Evolutionary conservation across 2,329 filamentous ascomycete genomes (phyloP), one percentile per base, ranked within the genome.

Genomic region (Stromatinia cepivora): DNA sequence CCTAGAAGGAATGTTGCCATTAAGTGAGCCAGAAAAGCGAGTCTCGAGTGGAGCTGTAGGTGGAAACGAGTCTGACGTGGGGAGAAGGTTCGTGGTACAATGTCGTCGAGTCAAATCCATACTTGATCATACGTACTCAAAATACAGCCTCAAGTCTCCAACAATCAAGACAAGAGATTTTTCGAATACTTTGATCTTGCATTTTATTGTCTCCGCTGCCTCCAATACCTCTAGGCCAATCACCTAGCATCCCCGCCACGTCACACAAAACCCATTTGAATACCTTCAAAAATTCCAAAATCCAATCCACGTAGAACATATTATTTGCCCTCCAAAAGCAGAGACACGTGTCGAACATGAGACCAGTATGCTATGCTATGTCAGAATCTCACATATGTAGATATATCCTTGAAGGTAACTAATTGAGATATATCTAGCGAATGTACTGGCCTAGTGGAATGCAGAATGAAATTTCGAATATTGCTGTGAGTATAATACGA

Each of bases 321-420:
- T 39, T 39, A 46, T 22, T 63, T 22, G 20, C 20, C 39, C 46
- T 11, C n/a, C 42, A 52, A 17, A 63, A 7, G n/a, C 31, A 36
- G 46, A 63, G 61, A 63, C 61, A 63, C 61, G 61, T 63, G 46
- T 63, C 61, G 46, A 39, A 13, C 10, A 52, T 52, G 22, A 52
- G 15, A 63, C n/a, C 46, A 20, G 50, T 31, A 36, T 52, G 20
- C 13, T 50, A 6, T 11, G 28, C 42, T 31, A 61, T 45, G 7
- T 46, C 39, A 46, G n/a, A 52, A 28, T 39, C 46, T 28, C n/a
- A 52, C 5, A 42, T 52, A 28, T 52, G 31, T 9, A 39, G 46
- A 52, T 63, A 46, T 20, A 52, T 52, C 46, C 46, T 28, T 4
- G 31, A 39, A 39, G 31, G 34, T 39, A 22, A 4, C 46, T 17